A percentile compares a stretch with the other conserved stretches of the same genome.
These are phyloP conservation scores for Dioscorea dumetorum DNA, from an alignment of 106 monocot genomes.

Conservation along the genomic window DNA sequence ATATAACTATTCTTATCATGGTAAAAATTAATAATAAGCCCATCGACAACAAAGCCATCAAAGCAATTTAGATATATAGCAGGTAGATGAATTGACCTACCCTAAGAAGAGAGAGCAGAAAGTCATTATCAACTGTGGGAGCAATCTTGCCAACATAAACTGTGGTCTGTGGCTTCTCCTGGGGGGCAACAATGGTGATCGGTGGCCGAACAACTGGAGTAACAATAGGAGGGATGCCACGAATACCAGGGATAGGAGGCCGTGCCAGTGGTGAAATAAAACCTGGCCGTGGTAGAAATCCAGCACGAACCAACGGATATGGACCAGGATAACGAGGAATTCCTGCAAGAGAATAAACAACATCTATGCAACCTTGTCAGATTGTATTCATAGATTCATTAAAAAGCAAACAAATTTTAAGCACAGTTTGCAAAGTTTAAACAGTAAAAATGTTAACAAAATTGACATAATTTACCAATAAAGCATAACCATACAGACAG, in stretches of 20 bases:
- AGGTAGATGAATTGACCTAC: constrained; percentile 26
- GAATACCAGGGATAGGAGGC: constrained; percentile 54
- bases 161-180: constrained; percentile 95
- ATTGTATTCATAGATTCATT: constrained; percentile 1
- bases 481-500: constrained; percentile 40
- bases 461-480: constrained; percentile 40
- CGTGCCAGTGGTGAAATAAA: constrained; percentile 45
- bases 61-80: not conserved
- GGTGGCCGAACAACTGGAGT: constrained; percentile 50
- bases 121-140: constrained; percentile 82
- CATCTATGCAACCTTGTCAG: constrained; percentile 69
- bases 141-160: constrained; percentile 99
- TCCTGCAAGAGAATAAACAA: constrained; percentile 60
- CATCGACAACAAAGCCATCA: too few species aligned
- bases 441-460: not conserved
- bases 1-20: too few species aligned
- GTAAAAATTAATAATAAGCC: too few species aligned
- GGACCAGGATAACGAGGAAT: constrained; percentile 67
- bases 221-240: constrained; percentile 42
- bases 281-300: constrained; percentile 58
- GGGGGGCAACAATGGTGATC: constrained; percentile 59
- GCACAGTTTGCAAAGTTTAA: not conserved
- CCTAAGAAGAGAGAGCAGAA: constrained; percentile 66
- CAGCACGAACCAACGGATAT: constrained; percentile 63
- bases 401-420: not conserved